Conservation (phyloP, 2,329 filamentous ascomycete species). For the Botrytis cinerea region DNA sequence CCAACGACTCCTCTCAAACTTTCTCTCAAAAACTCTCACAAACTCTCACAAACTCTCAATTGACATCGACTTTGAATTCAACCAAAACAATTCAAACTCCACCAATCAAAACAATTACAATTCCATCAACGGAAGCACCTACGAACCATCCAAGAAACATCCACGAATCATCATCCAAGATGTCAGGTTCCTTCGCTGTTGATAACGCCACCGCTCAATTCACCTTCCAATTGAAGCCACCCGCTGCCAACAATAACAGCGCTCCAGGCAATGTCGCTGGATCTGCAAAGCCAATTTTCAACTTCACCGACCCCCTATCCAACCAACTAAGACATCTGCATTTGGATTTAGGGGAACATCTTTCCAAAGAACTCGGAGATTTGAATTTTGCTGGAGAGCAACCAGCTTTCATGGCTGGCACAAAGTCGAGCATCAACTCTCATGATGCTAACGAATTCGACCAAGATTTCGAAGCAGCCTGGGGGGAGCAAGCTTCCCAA, state of each 20-base stretch:
- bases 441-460: background rate
- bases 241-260: background rate
- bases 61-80: background rate
- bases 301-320: background rate
- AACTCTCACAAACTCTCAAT: background rate
- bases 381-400: background rate
- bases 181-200: background rate
- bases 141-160: background rate
- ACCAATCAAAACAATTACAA: background rate
- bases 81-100: background rate
- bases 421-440: accelerated
- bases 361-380: background rate
- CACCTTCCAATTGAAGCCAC: background rate
- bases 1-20: background rate
- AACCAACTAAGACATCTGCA: background rate
- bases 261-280: too few relatives aligned
- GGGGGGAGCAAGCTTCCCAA: background rate
- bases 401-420: background rate
- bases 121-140: background rate
- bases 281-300: accelerated
- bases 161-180: background rate
- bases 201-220: background rate
- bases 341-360: background rate
- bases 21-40: background rate
- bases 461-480: background rate